phyloP scores from a whole-genome alignment of 306 rosid species.

The Castanea sativa region DNA sequence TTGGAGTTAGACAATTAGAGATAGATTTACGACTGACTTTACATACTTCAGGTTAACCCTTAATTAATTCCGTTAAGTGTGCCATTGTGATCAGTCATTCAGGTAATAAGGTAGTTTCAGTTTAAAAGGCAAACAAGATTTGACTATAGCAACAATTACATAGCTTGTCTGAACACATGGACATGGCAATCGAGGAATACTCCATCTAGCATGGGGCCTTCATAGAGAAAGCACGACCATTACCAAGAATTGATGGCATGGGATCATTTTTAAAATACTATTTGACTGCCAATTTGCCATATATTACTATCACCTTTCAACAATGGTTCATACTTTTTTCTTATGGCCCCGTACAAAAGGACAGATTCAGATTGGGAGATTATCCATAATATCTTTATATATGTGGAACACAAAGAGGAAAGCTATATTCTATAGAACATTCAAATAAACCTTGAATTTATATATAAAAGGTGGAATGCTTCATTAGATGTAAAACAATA shows the following conservation, averaged over 20 bases:
- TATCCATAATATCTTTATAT: not conserved
- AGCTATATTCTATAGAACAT: not conserved
- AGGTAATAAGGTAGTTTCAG: not conserved
- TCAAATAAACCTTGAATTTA: not conserved
- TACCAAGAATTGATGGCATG: not conserved
- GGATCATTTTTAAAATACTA: not conserved
- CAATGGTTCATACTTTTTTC: not conserved
- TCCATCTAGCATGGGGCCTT: not conserved
- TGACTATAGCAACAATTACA: not conserved
- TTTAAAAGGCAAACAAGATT: not conserved
- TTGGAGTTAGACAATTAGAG: no score
- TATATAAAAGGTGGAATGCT: not conserved
- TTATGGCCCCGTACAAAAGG: not conserved
- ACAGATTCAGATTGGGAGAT: not conserved
- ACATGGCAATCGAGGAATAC: not conserved
- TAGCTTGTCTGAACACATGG: not conserved
- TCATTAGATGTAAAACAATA: not conserved
- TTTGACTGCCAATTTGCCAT: not conserved
- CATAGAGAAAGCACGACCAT: not conserved
- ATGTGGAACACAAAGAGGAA: not conserved
- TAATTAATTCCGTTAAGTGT: not conserved
- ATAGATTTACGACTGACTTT: not conserved
- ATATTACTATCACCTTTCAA: not conserved
- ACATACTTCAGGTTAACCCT: not conserved
- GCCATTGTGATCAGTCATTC: not conserved